phyloP scores from a whole-genome alignment of 2,329 filamentous ascomycete species.

The Didymellaceae sp. region DNA sequence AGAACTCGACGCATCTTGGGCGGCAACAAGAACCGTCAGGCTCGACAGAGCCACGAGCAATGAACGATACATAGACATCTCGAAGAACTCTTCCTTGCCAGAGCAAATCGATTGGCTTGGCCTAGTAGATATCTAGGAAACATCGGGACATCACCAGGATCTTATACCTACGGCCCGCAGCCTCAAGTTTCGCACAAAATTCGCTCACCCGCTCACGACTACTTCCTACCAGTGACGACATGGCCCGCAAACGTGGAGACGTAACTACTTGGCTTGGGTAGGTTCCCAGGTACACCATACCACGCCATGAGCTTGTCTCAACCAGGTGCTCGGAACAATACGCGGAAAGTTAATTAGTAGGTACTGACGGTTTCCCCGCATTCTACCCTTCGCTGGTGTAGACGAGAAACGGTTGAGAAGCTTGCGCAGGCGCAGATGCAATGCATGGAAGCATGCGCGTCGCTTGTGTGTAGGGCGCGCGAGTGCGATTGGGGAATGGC shows the following conservation, averaged over 20 bases:
- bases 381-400: no score
- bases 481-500: no score
- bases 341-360: not conserved
- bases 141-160: not conserved
- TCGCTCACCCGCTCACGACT: not conserved
- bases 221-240: conserved; percentile 4
- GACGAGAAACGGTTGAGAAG: no score
- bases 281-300: not conserved
- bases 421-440: no score
- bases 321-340: conserved; percentile 4
- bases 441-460: no score
- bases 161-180: no score
- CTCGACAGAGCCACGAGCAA: not conserved
- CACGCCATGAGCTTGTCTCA: not conserved
- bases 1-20: conserved; percentile 2
- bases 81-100: not conserved
- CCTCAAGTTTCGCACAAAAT: no score
- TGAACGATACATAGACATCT: not conserved
- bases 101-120: not conserved
- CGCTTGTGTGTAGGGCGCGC: no score
- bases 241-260: conserved; percentile 6
- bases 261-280: conserved; percentile 1
- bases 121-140: no score
- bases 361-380: not conserved
- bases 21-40: not conserved